Evolutionary conservation across 2,329 filamentous ascomycete genomes (phyloP), one percentile per base, ranked within the genome.

Genomic region (Penicillium aurantiogriseum): DNA sequence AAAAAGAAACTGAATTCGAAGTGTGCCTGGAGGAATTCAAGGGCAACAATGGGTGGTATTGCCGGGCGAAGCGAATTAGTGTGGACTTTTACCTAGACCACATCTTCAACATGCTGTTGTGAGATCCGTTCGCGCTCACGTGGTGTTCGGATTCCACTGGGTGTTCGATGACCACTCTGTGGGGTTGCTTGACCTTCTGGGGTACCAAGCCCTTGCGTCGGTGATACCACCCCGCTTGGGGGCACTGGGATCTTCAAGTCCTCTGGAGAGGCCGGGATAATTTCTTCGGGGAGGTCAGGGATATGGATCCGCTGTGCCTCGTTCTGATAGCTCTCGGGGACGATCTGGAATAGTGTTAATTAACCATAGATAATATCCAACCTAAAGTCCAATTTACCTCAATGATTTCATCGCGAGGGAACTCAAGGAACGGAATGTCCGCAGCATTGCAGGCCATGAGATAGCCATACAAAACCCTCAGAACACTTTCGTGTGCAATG

Each of bases 401-500:
- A 65, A 99, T 96, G 71, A 99, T 97, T 73, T 99, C 92, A 71
- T 99, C 89, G 43, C 94, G 89, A 4, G 94, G 94, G 69, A 99
- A 99, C 64, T 91, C 90, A 60, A 99, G 85, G 66, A 88, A 89
- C 4, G 94, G 94, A 61, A 99, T 99, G 70, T 96, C 92, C 74
- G 89, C 89, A 9, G 95, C 92, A 72, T 93, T 94, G 77, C 94
- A 97, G 67, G 96, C 94, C 94, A 99, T 99, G 39, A 99, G 82
- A 75, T 99, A 99, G 25, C 92, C 92, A 72, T 99, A 99, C 4
- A 99, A 83, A 25, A 99, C 94, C 43, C 94, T 90, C 46, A 99
- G 83, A n/a, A 99, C 94, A 51, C 91, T 96, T 75, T 99, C 94
- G 74, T 99, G 94, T 0, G 94, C 94, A 65, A 99, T 97, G 71